Evolutionary conservation across 305 asterid genomes (phyloP), one percentile per base, ranked within the genome.

Genomic region (Rubia tinctorum): DNA sequence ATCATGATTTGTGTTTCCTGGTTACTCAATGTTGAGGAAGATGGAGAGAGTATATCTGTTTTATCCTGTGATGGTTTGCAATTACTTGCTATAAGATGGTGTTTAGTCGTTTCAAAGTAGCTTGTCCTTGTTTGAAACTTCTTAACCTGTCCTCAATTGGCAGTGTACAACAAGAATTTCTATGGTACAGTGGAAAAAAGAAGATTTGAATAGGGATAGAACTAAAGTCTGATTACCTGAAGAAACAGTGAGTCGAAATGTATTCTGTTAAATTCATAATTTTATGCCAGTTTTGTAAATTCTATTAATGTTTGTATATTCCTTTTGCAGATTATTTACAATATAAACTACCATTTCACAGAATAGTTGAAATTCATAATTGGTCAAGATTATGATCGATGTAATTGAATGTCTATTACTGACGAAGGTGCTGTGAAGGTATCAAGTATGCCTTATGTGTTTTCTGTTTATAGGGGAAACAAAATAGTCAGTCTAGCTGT

Each of bases 381-480:
- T 37, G 7, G 7, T 37, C 7, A 37, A 37, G 40, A 37, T 37
- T 37, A 37, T 37, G 71, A 72, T 49, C 77, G 78, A 74, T 79
- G 72, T 73, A 77, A 82, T 60, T 78, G 81, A 77, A 81, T 85
- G 84, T 85, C 86, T 60, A 81, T 85, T 45, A 67, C 83, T 76
- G 89, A 83, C 79, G 85, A 85, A 74, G 87, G 89, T 63, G 81
- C 80, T 71, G 84, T 83, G 60, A 81, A 85, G 87, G 89, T 85
- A 81, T 25, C 27, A 30, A 55, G 15, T 45, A 39, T 30, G 40
- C 73, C 65, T 53, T n/a, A 37, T 42, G 13, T 55, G 37, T 8
- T 45, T 8, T 74, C 53, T 15, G 23, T 15, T 1, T 37, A 51
- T 9, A 27, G 43, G 49, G 43, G 39, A 65, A 64, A 49, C 43